Base-by-base conservation (phyloP, 805 yeast species). In the Starmerella bombicola region DNA sequence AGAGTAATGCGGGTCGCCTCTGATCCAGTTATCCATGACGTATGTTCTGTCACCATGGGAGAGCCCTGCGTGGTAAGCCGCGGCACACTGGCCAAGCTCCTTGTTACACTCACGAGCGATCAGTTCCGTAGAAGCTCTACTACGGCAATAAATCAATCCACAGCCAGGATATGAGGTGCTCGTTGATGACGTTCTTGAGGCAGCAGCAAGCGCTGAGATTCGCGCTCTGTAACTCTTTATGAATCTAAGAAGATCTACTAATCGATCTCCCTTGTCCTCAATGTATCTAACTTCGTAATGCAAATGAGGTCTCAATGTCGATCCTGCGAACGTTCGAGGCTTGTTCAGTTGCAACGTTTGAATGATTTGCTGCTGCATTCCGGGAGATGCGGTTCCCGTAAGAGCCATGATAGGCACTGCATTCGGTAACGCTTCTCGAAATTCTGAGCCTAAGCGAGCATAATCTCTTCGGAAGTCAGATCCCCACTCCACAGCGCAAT, bases 401-500 rank as follows among this genome's bases (percentile, higher is more conserved):
- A 91, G 65, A 0, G 97, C 98, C 82, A 88, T 85, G 46, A 91
- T 65, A 1, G 98, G 98, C 5, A 86, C 74, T 35, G 68, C 70
- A 9, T 22, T 35, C 0, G 93, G 91, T 55, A 71, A 85, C 34
- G 73, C 69, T 13, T 63, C 60, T 51, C 84, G 82, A 60, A 91
- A 78, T 49, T 69, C 70, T 5, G 41, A 17, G 30, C 77, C 76
- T 55, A 91, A 65, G 5, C 77, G 78, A 46, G 86, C 83, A 61
- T 91, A 91, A 59, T 91, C 97, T 0, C 95, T 95, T 40, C 98
- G 68, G 59, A 91, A 91, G 60, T 88, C 97, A 58, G 86, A 95
- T 12, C 98, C 98, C 98, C 98, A 91, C 12, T 91, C 81, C 35
- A 95, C 83, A 26, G 88, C 93, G 68, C 98, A 91, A 62, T 91